Evolutionary conservation across 169 alveolate species (phyloP), one percentile per base, ranked within the genome.

Genomic region (Eimeria maxima): DNA sequence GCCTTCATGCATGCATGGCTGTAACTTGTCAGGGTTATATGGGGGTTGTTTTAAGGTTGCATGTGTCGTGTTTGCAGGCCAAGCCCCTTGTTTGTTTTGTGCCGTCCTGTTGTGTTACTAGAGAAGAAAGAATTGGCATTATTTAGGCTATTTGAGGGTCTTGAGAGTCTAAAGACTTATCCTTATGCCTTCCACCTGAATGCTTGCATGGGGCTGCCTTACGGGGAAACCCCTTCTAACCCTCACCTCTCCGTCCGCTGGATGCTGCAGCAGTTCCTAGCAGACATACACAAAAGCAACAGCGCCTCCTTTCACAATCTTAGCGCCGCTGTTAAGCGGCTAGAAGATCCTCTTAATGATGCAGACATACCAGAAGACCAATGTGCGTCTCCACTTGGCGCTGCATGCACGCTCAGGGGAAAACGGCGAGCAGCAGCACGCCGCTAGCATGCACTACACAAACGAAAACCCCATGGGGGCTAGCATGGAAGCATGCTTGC

Each of bases 71-170:
- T 29, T 13, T 81, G 73, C 90, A 81, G 90, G n/a, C 73, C 24
- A 20, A 7, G 22, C 44, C 90, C 90, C 3, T 16, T 53, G n/a
- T 81, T 81, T 38, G 33, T n/a, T 42, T 65, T 81, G 42, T 81
- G 90, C n/a, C 90, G 90, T 7, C 90, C 90, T 53, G 27, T 81
- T 8, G 90, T 81, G 90, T 8, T n/a, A 44, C 44, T 81, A 11
- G 33, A 38, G 55, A 81, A 81, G 73, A 81, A 81, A n/a, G 90
- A 81, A 47, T 27, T 81, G 90, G 69, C 90, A 1, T 65, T 81
- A 8, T 81, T 50, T 53, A 71, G 90, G 18, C 73, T 81, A 33
- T 81, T 81, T 50, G 90, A 24, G 47, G 50, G 73, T 4, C 90
- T 81, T 50, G 50, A 11, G 50, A 60, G n/a, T 0, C 27, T 42